Evolutionary conservation across 352 stramenopile species (phyloP), one percentile per base, ranked within the genome.

Genomic region (Aphanomyces astaci): DNA sequence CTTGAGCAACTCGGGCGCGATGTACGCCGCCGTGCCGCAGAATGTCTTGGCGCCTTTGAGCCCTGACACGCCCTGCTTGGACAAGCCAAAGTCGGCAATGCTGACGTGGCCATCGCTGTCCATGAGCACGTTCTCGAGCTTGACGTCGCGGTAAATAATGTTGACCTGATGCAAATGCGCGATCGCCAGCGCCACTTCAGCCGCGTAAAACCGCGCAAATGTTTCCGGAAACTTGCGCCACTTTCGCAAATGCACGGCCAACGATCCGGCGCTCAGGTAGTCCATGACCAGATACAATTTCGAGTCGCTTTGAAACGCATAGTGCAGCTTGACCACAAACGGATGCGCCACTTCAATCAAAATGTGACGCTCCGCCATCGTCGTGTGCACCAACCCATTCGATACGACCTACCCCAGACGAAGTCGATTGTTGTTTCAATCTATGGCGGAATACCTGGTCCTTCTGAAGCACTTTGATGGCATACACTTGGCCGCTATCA

Each of bases 401-500:
- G 62, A 70, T 5, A 63, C 70, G 25, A 84, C 60, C 11, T 72
- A 52, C 19, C 25, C 43, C 49, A 83, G 81, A 28, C 48, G 28
- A 28, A n/a, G 1, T 22, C 9, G 28, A 55, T 2, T 22, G 1
- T 55, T 22, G 9, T 1, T 55, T 10, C 19, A 11, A 13, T 22
- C 9, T 30, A 55, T 30, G 48, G n/a, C n/a, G n/a, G n/a, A n/a
- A n/a, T 59, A 59, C 51, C 30, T 59, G 51, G 30, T 59, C 51
- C 27, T 59, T 59, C 33, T 59, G 51, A 9, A 59, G 51, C 0
- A 59, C 51, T 72, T 98, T 98, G 71, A 98, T 88, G 10, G 92
- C 92, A 75, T 93, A 97, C 71, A 96, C 89, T 67, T 87, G 57
- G 28, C 79, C 74, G 30, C 76, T 84, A 62, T 83, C 75, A 2